A percentile compares a stretch with the other conserved stretches of the same genome.
Conservation (phyloP, 768 basidiomycete species). For the Russula virescens region DNA sequence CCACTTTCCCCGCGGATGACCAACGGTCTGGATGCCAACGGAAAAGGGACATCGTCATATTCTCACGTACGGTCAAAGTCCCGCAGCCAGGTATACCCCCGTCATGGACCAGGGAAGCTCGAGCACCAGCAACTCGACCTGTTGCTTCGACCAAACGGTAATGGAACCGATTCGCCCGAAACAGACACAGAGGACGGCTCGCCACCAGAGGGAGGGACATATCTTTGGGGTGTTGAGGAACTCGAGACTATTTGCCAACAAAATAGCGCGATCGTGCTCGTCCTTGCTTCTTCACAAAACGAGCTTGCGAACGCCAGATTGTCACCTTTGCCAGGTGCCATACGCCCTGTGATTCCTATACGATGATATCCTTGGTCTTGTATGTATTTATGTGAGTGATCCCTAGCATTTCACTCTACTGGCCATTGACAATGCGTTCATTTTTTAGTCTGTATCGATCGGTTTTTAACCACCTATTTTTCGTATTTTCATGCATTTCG, state of each 20-base stretch:
- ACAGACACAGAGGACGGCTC: conserved; percentile 31
- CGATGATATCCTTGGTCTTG: conserved; percentile 4
- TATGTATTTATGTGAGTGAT: conserved; percentile 14
- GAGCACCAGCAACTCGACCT: conserved; percentile 48
- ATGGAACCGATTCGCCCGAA: conserved; percentile 20
- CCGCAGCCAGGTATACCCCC: conserved; percentile 62
- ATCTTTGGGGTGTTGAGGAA: conserved; percentile 75
- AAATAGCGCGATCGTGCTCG: conserved; percentile 77
- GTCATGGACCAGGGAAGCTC: conserved; percentile 55
- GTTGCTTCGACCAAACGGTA: conserved; percentile 9
- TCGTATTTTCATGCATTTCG: conserved; percentile 3
- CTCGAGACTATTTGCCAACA: conserved; percentile 81
- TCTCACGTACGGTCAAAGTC: conserved; percentile 60
- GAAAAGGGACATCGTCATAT: conserved; percentile 14
- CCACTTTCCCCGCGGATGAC: conserved; percentile 28
- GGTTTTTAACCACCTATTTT: neutral
- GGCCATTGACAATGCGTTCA: neutral
- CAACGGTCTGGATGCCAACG: conserved; percentile 15
- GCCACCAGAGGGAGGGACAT: conserved; percentile 38
- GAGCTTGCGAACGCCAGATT: conserved; percentile 35
- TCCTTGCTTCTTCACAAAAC: conserved; percentile 60
- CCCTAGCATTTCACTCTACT: neutral
- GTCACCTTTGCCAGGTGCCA: conserved; percentile 7
- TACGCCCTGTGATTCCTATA: conserved; percentile 13
- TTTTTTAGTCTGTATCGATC: conserved; percentile 6